Base-by-base conservation (phyloP, 352 stramenopile genomes). In the Pythium periplocum region DNA sequence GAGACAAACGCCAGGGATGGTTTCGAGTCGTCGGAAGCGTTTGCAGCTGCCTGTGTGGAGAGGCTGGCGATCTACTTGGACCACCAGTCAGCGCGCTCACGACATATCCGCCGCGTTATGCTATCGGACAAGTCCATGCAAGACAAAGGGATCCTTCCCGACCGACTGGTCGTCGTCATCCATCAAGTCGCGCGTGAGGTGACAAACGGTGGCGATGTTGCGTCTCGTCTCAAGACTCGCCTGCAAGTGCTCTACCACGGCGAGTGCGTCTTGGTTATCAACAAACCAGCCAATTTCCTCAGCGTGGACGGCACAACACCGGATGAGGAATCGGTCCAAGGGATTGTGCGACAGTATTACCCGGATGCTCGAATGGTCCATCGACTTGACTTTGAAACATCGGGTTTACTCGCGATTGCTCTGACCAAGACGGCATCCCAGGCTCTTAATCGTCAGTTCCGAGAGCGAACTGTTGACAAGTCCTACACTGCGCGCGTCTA, bases 331-430 rank as follows among this genome's bases (percentile, higher is more conserved):
- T 92, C 81, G 12, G 51, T 89, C 12, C 73, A 86, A 53, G 55
- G 57, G 10, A 61, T 66, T 12, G 62, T 92, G 40, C 59, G 62
- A 6, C 55, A 55, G 33, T 56, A 76, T 38, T 86, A 72, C 45
- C 72, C 71, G 3, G 71, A 78, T 41, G 75, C 73, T 31, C 67
- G 81, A 30, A 85, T 90, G 66, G 81, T 92, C 38, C 81, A 92
- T 62, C 81, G 81, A n/a, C 61, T 92, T 10, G 81, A 92, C 55
- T 64, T 82, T 34, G 78, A 90, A 44, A 92, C 82, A 10, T 92
- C 82, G 6, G 82, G 78, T 6, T 52, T 92, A 17, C 57, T 92
- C 34, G 73, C 87, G 36, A 59, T 89, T n/a, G 77, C 78, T 35
- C 60, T 88, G 41, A 87, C 81, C 3, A 64, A 66, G 36, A 70